Conservation (phyloP, 352 stramenopile genomes). For the Phytophthora pinifolia region DNA sequence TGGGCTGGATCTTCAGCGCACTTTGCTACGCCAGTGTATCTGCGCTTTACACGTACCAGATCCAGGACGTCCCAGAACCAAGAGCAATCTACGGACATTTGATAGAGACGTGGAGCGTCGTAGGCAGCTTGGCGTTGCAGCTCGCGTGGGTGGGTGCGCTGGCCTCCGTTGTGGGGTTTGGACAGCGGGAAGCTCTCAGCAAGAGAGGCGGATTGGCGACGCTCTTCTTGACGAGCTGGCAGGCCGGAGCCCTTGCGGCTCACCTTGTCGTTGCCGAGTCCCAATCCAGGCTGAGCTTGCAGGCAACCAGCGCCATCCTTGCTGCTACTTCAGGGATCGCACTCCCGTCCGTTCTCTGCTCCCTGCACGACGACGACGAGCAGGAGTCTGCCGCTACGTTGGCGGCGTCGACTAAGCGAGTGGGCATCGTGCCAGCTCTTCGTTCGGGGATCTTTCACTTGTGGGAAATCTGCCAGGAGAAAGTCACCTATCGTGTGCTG, state of each 20-base stretch:
- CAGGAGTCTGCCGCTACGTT: conserved; percentile 9
- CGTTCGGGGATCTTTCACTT: conserved; percentile 35
- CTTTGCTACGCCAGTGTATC: conserved; percentile 17
- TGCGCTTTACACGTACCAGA: conserved; percentile 9
- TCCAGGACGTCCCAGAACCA: conserved; percentile 8
- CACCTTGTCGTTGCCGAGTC: conserved; percentile 33
- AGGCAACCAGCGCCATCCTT: conserved; percentile 10
- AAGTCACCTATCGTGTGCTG: conserved; percentile 53
- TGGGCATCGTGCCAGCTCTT: conserved; percentile 24
- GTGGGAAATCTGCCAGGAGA: conserved; percentile 54
- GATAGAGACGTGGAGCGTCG: conserved; percentile 36
- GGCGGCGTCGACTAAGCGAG: conserved; percentile 26
- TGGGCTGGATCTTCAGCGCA: conserved; percentile 57
- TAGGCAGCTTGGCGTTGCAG: conserved; percentile 36
- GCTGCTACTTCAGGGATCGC: conserved; percentile 8
- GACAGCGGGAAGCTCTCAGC: conserved; percentile 49
- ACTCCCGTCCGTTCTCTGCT: conserved; percentile 38
- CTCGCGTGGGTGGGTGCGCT: conserved; percentile 44
- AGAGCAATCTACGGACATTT: conserved; percentile 22
- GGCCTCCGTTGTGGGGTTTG: conserved; percentile 49
- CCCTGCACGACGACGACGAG: conserved; percentile 42
- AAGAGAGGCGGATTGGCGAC: conserved; percentile 49
- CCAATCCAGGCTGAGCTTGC: conserved; percentile 18
- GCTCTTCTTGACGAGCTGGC: conserved; percentile 45
- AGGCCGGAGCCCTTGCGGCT: conserved; percentile 28